Evolutionary conservation across 805 yeast genomes (phyloP).

Genomic region (Saccharomyces eubayanus): DNA sequence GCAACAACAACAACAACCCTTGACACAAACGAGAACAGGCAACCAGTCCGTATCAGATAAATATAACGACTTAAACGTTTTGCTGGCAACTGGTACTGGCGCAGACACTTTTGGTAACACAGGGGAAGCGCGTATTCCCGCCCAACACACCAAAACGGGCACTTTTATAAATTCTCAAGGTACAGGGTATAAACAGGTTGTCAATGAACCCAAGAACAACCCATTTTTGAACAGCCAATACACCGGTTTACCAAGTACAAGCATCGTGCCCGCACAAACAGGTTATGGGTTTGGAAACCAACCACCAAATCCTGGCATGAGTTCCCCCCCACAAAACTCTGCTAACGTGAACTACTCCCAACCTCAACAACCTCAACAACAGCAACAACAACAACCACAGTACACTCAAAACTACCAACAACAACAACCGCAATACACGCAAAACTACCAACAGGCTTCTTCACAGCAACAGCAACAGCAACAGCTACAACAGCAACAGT

Average conservation of each 20-base stretch:
- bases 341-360: background rate
- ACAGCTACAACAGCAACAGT: slow-evolving; percentile 2
- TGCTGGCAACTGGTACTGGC: slow-evolving; percentile 82
- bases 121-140: slow-evolving; percentile 62
- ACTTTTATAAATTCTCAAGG: slow-evolving; percentile 83
- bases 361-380: slow-evolving; percentile 1
- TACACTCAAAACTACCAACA: background rate
- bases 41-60: slow-evolving; percentile 47
- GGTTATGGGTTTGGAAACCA: slow-evolving; percentile 93
- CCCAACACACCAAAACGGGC: slow-evolving; percentile 79
- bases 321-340: background rate
- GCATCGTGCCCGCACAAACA: slow-evolving; percentile 71
- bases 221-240: slow-evolving; percentile 54
- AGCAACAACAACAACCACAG: slow-evolving; percentile 1
- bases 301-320: slow-evolving; percentile 16
- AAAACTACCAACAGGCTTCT: background rate
- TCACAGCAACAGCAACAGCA: background rate
- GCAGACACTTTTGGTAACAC: slow-evolving; percentile 66
- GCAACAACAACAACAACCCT: slow-evolving; percentile 28
- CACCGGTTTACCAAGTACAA: slow-evolving; percentile 59
- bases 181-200: slow-evolving; percentile 58
- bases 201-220: slow-evolving; percentile 32
- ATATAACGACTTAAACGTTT: slow-evolving; percentile 64
- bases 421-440: slow-evolving; percentile 1
- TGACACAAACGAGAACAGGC: slow-evolving; percentile 44